Base-by-base conservation (phyloP, 495 filamentous ascomycete species). In the Penicillium verhagenii region DNA sequence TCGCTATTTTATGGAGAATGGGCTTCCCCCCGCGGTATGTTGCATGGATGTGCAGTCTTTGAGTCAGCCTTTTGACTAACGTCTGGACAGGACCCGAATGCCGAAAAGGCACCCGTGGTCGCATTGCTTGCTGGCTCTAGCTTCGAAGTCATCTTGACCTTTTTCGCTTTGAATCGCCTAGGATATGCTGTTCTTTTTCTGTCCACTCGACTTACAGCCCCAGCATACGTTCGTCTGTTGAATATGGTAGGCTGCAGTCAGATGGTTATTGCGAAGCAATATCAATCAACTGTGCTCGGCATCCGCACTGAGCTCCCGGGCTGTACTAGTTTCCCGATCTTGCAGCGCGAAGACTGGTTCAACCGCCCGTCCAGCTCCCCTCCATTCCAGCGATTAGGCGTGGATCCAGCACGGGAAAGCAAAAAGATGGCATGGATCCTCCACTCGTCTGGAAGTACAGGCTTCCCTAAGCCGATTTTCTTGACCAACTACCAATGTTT, bases 391-490 rank as follows among this genome's bases (percentile, higher is more conserved):
- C 57, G 65, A 43, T n/a, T 39, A 6, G 48, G 43, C 9, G 52
- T 57, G 0, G 50, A 68, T 37, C 18, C 35, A 26, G 19, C 39
- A 2, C 49, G 50, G 26, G 60, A 65, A 53, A 39, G 77, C 72
- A 64, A 72, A 26, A 72, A 78, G 54, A 59, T 71, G 23, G 65
- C 72, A 6, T 72, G 78, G 65, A 83, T 85, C 16, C 62, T 79
- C 44, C 83, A 84, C 61, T 84, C 80, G 0, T 82, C 79, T 37
- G 82, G 82, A 3, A 82, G 78, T 5, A 85, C 82, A 4, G 82
- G 82, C 2, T 71, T 82, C n/a, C 82, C 82, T 2, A 85, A 85
- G 54, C 78, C 82, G 1, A 72, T 80, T 1, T 66, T 66, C 49
- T 60, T 74, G 0, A 68, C 68, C 11, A 65, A 75, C 47, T 60